Percentiles rank a stretch among this genome's conserved stretches.
Evolutionary conservation across 495 filamentous ascomycete species (phyloP).

Genomic region (Tuber borchii): DNA sequence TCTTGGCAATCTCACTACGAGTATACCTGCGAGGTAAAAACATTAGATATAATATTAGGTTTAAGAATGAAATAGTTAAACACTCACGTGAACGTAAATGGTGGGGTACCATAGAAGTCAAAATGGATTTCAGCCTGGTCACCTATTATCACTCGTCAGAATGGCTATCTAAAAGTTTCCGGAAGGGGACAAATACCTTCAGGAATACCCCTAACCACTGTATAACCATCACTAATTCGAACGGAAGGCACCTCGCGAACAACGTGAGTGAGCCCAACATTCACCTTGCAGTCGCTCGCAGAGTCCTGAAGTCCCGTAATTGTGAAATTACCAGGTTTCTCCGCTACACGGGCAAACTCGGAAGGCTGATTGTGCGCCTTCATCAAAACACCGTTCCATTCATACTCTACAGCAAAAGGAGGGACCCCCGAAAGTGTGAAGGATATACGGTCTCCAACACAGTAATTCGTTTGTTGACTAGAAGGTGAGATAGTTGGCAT

Average conservation of each 20-base stretch:
- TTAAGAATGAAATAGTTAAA: not conserved
- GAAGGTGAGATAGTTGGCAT: constrained; percentile 81
- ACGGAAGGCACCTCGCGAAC: constrained; percentile 92
- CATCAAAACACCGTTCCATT: constrained; percentile 66
- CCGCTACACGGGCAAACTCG: constrained; percentile 83
- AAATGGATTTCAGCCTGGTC: constrained; percentile 86
- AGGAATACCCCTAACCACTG: constrained; percentile 81
- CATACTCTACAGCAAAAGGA: constrained; percentile 89
- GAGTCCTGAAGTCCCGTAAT: constrained; percentile 79
- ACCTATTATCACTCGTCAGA: constrained; percentile 40
- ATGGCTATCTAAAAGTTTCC: not conserved
- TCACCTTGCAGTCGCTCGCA: constrained; percentile 73
- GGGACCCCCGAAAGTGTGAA: constrained; percentile 81
- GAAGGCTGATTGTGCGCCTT: constrained; percentile 71
- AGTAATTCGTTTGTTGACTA: constrained; percentile 84
- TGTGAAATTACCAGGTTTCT: constrained; percentile 77
- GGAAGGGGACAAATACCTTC: constrained; percentile 50
- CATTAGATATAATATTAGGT: not conserved
- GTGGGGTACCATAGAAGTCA: constrained; percentile 88
- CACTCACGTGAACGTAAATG: constrained; percentile 85
- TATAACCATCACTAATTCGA: constrained; percentile 70
- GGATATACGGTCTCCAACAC: constrained; percentile 85
- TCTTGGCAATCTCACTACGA: constrained; percentile 71
- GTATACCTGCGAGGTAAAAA: constrained; percentile 57
- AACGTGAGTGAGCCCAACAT: constrained; percentile 64